Conservation (phyloP, 345 rosid species). For the Garcia nutans region DNA sequence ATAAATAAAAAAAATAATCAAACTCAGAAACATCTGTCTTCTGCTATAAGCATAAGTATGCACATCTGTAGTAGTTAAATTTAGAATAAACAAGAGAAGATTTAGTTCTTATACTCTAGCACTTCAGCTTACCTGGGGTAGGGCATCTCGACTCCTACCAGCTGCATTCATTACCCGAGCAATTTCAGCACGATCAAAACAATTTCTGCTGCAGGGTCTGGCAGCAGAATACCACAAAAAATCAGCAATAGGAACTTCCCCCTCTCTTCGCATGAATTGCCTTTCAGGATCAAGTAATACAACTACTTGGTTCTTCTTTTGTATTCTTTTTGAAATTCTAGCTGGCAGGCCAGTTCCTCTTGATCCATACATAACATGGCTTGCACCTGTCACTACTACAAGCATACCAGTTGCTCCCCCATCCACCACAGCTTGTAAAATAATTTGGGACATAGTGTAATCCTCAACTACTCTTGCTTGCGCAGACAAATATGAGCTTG, state of each 20-base stretch:
- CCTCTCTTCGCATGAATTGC: constrained; percentile 76
- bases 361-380: constrained; percentile 74
- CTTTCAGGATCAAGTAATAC: constrained; percentile 88
- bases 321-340: constrained; percentile 76
- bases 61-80: neutral
- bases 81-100: neutral
- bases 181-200: constrained; percentile 93
- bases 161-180: constrained; percentile 97
- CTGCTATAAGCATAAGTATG: neutral
- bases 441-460: constrained; percentile 74
- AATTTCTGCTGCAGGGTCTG: constrained; percentile 89
- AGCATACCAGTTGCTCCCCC: constrained; percentile 66
- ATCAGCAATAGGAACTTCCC: constrained; percentile 85
- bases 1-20: neutral
- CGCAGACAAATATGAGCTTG: constrained; percentile 77
- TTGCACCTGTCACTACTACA: constrained; percentile 78
- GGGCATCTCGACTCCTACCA: constrained; percentile 80
- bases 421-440: constrained; percentile 54
- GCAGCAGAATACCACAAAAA: constrained; percentile 95
- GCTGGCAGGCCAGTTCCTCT: constrained; percentile 90
- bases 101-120: neutral
- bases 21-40: neutral
- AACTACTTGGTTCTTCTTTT: constrained; percentile 79
- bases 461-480: constrained; percentile 91
- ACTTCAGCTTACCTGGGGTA: constrained; percentile 62